These are phyloP conservation scores for Starmera amethionina DNA, from an alignment of 805 yeast genomes.

Conservation along the genomic window DNA sequence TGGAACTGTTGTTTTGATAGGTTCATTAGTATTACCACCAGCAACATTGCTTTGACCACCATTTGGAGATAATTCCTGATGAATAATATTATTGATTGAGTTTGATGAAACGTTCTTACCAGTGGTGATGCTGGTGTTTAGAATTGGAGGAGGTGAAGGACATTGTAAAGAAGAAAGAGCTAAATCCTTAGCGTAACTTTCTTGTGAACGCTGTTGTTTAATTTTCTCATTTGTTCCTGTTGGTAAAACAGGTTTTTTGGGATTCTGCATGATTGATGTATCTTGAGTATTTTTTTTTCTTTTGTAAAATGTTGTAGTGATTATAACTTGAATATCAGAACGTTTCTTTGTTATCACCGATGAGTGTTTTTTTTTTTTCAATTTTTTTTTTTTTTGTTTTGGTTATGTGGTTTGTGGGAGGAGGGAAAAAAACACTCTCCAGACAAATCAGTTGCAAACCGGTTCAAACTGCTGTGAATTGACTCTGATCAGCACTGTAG, in stretches of 20 bases:
- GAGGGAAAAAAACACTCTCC: too few species aligned
- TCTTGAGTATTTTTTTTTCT: not conserved
- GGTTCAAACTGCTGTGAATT: too few species aligned
- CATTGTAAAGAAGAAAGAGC: conserved; percentile 52
- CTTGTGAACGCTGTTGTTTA: not conserved
- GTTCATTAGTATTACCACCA: not conserved
- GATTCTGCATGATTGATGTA: not conserved
- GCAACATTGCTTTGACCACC: not conserved
- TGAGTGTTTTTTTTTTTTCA: too few species aligned
- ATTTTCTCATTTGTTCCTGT: not conserved
- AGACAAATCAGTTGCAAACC: too few species aligned
- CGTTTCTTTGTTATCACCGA: too few species aligned
- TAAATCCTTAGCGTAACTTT: conserved; percentile 31
- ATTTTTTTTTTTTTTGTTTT: too few species aligned
- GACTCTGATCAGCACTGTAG: too few species aligned
- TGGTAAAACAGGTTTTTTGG: not conserved
- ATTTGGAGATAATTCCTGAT: conserved; percentile 7
- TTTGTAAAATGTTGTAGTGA: not conserved
- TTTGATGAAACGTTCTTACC: conserved; percentile 16
- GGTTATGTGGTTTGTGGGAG: too few species aligned
- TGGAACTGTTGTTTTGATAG: conserved; percentile 23
- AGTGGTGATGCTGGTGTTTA: conserved; percentile 23
- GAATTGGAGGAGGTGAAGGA: conserved; percentile 68
- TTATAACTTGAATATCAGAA: too few species aligned
- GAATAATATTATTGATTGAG: conserved; percentile 16